Evolutionary conservation across 768 basidiomycete genomes (phyloP), one percentile per base, ranked within the genome.

Genomic region (Tulasnella sp.): DNA sequence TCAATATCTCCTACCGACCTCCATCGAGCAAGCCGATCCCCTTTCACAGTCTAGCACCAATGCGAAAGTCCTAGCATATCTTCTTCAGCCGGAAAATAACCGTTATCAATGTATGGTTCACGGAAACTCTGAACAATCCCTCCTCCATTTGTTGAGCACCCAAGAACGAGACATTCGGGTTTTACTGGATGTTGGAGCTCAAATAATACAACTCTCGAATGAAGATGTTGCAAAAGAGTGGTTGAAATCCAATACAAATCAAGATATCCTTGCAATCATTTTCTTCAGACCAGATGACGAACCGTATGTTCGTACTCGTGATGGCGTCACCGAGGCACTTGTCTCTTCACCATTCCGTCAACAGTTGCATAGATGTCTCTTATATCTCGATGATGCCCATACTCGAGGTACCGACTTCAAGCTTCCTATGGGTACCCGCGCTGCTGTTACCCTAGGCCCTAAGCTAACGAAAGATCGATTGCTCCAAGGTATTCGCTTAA

Each of bases 391-490:
- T 42, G 47, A 48, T 43, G 35, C 35, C 24, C 47, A 48, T 24
- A 48, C 47, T 10, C 8, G 47, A 42, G 47, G 47, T 12, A 48
- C 47, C 8, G 47, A 48, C 24, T 43, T 48, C 13, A 48, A 48
- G 37, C 10, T 48, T 16, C 42, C 47, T n/a, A 9, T 10, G 9
- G 37, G n/a, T 8, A 12, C 12, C 9, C 15, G 35, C 15, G 47
- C 47, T 8, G 47, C 47, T 16, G 47, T 48, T 9, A 48, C 47
- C 10, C 24, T 48, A 25, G 47, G 47, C 24, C 47, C 40, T 42
- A 45, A 43, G 20, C 10, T 48, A 6, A 72, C 70, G 0, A 77
- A 77, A 49, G 76, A 77, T 62, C 64, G 69, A 40, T 57, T 77
- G 4, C 61, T 69, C 2, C 76, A 77, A 66, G 76, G 75, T 69